phyloP scores from a whole-genome alignment of 805 yeast genomes.

The Candida xiaguanensis region DNA sequence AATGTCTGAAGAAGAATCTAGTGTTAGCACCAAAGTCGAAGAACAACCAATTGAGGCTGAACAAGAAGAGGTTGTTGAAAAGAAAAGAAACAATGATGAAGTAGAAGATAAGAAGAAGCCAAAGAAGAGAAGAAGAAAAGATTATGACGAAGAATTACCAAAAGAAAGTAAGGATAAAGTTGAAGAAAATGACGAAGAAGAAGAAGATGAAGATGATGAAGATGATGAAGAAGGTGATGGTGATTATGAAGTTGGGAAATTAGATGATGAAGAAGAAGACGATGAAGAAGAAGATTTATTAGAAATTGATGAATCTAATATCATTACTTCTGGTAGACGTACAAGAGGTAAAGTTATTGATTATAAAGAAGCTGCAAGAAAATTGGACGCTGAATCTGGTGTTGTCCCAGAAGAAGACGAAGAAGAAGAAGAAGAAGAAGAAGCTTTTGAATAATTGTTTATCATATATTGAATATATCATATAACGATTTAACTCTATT shows the following conservation, averaged over 20 bases:
- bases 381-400: slow-evolving; percentile 51
- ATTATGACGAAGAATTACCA: slow-evolving; percentile 13
- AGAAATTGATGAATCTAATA: slow-evolving; percentile 79
- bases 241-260: slow-evolving; percentile 45
- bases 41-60: slow-evolving; percentile 2
- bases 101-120: slow-evolving; percentile 6
- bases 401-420: slow-evolving; percentile 38
- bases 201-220: slow-evolving; percentile 43
- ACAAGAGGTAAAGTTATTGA: slow-evolving; percentile 89
- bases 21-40: background rate
- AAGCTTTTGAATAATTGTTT: background rate
- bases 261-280: slow-evolving; percentile 54
- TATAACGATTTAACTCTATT: slow-evolving; percentile 54
- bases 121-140: slow-evolving; percentile 13
- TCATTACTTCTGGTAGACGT: slow-evolving; percentile 81
- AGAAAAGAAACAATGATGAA: slow-evolving; percentile 6
- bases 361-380: slow-evolving; percentile 74
- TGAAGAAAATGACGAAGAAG: slow-evolving; percentile 55
- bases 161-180: slow-evolving; percentile 46
- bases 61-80: background rate
- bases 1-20: slow-evolving; percentile 3
- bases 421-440: slow-evolving; percentile 48
- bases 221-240: slow-evolving; percentile 44
- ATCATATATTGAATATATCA: slow-evolving; percentile 38
- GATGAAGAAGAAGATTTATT: slow-evolving; percentile 74